Evolutionary conservation across 2,329 filamentous ascomycete genomes (phyloP).

Genomic region (Diaporthe citrichinensis): DNA sequence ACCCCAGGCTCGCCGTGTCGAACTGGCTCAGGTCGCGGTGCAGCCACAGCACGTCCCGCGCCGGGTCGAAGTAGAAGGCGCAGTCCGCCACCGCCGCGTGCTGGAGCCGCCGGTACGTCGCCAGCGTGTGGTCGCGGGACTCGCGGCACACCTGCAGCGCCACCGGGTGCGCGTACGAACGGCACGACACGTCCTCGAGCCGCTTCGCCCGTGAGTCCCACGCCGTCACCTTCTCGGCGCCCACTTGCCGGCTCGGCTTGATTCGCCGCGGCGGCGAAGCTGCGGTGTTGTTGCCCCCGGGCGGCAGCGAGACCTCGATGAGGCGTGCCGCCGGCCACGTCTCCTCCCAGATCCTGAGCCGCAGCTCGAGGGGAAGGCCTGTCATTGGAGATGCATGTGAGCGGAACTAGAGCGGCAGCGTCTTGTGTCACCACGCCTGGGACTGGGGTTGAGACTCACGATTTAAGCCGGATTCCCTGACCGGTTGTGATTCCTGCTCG

Average conservation of each 20-base stretch:
- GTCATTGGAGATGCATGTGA: slow-evolving; percentile 12
- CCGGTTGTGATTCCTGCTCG: not conserved
- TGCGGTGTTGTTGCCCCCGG: not conserved
- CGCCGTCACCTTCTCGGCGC: slow-evolving; percentile 36
- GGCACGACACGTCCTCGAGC: slow-evolving; percentile 37
- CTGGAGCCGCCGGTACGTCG: slow-evolving; percentile 40
- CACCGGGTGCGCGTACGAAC: slow-evolving; percentile 31
- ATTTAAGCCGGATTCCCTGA: slow-evolving; percentile 26
- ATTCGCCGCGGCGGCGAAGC: slow-evolving; percentile 21
- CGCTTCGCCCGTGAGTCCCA: slow-evolving; percentile 34
- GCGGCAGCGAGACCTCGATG: slow-evolving; percentile 38
- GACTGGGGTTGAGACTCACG: slow-evolving; percentile 30
- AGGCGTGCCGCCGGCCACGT: slow-evolving; percentile 40
- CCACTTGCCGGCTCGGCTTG: slow-evolving; percentile 41
- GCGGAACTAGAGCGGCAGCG: slow-evolving; percentile 1
- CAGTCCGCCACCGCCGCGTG: slow-evolving; percentile 34
- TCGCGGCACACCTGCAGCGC: slow-evolving; percentile 41
- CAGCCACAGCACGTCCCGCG: slow-evolving; percentile 40
- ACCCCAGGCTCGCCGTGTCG: slow-evolving; percentile 28
- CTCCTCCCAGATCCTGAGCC: slow-evolving; percentile 40
- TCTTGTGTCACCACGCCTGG: slow-evolving; percentile 6
- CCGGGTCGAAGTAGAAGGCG: slow-evolving; percentile 41
- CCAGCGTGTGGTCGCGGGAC: slow-evolving; percentile 38
- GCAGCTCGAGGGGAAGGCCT: slow-evolving; percentile 41
- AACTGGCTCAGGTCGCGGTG: slow-evolving; percentile 42